Evolutionary conservation across 2,329 filamentous ascomycete genomes (phyloP).

Genomic region (Exserohilum rostratum): DNA sequence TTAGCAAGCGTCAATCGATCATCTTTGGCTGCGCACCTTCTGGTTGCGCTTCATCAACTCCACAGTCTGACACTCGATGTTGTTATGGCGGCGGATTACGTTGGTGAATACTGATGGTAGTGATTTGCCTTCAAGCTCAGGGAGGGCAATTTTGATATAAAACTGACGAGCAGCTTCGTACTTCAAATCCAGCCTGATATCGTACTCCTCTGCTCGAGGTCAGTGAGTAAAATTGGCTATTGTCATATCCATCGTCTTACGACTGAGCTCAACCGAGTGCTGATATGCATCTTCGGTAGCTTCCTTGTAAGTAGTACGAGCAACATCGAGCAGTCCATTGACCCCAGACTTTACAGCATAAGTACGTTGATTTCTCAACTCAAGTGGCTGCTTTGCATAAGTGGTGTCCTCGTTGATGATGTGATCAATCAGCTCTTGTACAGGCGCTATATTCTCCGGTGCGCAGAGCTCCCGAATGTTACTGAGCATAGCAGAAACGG

Average conservation of each 20-base stretch:
- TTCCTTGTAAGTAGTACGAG: slow-evolving; percentile 88
- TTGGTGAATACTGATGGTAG: slow-evolving; percentile 80
- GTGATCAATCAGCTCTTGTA: slow-evolving; percentile 68
- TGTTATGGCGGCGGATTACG: slow-evolving; percentile 71
- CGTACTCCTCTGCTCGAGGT: slow-evolving; percentile 52
- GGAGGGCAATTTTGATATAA: slow-evolving; percentile 70
- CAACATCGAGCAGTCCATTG: slow-evolving; percentile 85
- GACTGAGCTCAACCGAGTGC: slow-evolving; percentile 70
- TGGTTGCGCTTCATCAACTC: slow-evolving; percentile 78
- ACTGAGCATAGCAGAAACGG: slow-evolving; percentile 67
- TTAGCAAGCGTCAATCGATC: not conserved
- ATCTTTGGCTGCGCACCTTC: slow-evolving; percentile 34
- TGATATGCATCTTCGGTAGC: slow-evolving; percentile 77
- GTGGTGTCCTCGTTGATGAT: slow-evolving; percentile 81
- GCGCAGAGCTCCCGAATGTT: slow-evolving; percentile 74
- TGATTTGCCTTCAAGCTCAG: slow-evolving; percentile 65
- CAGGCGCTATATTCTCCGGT: slow-evolving; percentile 64
- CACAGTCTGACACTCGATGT: slow-evolving; percentile 86
- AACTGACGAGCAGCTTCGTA: slow-evolving; percentile 81
- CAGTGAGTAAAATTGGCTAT: slow-evolving; percentile 1
- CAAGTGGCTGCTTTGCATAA: slow-evolving; percentile 78
- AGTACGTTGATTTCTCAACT: slow-evolving; percentile 85
- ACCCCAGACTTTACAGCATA: slow-evolving; percentile 89
- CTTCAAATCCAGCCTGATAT: slow-evolving; percentile 69
- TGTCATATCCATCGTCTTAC: slow-evolving; percentile 51